Percentiles rank a stretch among this genome's conserved stretches.
phyloP scores from a whole-genome alignment of 2,329 filamentous ascomycete species.

The Calonectria fujianensis region DNA sequence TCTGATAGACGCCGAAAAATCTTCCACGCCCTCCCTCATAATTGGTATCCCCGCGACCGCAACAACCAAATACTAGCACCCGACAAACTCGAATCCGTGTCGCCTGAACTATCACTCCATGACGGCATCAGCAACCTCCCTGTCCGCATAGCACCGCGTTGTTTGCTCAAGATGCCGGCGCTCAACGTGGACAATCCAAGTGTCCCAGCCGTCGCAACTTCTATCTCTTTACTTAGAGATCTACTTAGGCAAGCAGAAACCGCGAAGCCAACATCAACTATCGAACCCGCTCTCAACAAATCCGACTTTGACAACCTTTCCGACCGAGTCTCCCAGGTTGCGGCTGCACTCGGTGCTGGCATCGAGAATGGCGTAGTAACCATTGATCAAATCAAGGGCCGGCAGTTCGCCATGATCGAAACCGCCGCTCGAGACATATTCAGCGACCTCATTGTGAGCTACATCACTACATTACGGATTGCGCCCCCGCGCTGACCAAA shows the following conservation, averaged over 20 bases:
- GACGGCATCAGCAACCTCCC: slow-evolving; percentile 40
- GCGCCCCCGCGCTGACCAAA: slow-evolving; percentile 57
- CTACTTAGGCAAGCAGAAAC: slow-evolving; percentile 76
- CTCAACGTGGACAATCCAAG: slow-evolving; percentile 67
- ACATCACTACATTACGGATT: slow-evolving; percentile 25
- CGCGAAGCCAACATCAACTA: slow-evolving; percentile 74
- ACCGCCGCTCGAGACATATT: slow-evolving; percentile 89
- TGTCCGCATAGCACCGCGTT: slow-evolving; percentile 35
- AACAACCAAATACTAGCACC: not conserved
- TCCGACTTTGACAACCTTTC: slow-evolving; percentile 75
- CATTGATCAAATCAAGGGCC: slow-evolving; percentile 63
- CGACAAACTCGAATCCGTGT: too few species aligned
- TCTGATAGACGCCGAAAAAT: not conserved
- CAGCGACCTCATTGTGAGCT: slow-evolving; percentile 83
- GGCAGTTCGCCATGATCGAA: slow-evolving; percentile 84
- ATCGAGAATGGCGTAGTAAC: slow-evolving; percentile 59
- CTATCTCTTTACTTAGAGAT: slow-evolving; percentile 72
- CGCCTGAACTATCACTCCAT: slow-evolving; percentile 22
- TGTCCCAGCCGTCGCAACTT: slow-evolving; percentile 72
- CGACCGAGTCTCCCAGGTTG: slow-evolving; percentile 63
- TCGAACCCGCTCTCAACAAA: slow-evolving; percentile 86
- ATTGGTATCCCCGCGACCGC: not conserved
- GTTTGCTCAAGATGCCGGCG: slow-evolving; percentile 68
- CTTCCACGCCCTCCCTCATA: not conserved
- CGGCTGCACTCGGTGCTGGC: slow-evolving; percentile 54